Evolutionary conservation across 2,329 filamentous ascomycete genomes (phyloP), one percentile per base, ranked within the genome.

Genomic region (Sclerotinia minor): DNA sequence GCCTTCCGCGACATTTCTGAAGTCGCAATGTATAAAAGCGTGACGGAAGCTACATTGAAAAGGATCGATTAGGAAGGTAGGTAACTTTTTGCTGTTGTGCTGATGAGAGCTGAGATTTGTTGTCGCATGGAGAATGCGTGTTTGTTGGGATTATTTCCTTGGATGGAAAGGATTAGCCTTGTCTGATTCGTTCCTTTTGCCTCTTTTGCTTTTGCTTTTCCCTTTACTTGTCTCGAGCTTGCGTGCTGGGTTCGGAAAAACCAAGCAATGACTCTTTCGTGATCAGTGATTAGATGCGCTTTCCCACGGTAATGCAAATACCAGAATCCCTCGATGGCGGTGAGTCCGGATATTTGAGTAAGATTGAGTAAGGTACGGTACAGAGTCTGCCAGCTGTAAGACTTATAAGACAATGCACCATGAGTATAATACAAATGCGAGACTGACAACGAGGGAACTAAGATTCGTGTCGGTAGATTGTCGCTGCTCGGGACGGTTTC

Each of bases 61-160:
- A 21, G 26, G 53, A 64, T 64, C 29, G 17, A 61, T 29, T 67
- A 67, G 47, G 64, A 52, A 61, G 64, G 64, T 61, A 53, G 44
- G 26, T 61, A 50, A 6, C 32, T 26, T 38, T n/a, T 35, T 44
- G 6, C 29, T 52, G 63, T 65, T 52, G 64, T 66, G 45, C 57
- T 59, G 44, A 50, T 29, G 50, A 59, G 32, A 45, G 53, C 63
- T 49, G 52, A 65, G 52, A 60, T 57, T 24, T 58, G 54, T 58
- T 44, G 54, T 58, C 54, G 54, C 54, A 44, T 49, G 44, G 44
- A 35, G 44, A 49, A 49, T 60, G 44, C 44, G 44, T 38, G 29
- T 35, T 60, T 45, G 64, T 67, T 67, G 65, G 58, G 65, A 55
- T 64, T 54, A 38, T 49, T 49, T 21, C 15, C 26, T 64, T 29